Percentiles rank a stretch among this genome's conserved stretches.
Conservation (phyloP, 2,329 filamentous ascomycete genomes). For the Nigrospora sphaerica region DNA sequence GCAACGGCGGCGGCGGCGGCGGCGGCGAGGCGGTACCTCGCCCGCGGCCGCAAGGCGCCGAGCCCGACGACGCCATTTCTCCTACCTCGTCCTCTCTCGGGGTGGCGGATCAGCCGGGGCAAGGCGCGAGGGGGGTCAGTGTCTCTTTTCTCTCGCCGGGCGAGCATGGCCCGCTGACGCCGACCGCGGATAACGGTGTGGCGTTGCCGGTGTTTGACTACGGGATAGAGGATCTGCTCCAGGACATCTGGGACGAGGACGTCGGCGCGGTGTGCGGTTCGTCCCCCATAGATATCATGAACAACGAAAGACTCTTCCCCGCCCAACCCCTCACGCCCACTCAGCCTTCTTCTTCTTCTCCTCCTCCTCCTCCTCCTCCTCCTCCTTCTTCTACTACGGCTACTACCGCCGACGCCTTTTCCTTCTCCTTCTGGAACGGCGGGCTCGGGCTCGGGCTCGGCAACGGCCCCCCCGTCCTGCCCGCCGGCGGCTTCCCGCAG, state of each 20-base stretch:
- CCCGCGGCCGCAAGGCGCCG: not conserved
- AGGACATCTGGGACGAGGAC: conserved; percentile 6
- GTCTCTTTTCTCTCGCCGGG: not conserved
- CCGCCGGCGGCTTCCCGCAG: conserved; percentile 5
- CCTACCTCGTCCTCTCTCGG: too few species aligned
- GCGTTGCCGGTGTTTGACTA: conserved; percentile 6
- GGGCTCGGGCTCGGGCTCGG: not conserved
- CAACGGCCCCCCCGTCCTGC: conserved; percentile 3
- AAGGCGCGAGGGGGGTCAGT: not conserved
- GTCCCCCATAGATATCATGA: not conserved
- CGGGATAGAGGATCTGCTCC: conserved; percentile 6
- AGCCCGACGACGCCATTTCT: not conserved
- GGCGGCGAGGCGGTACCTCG: not conserved
- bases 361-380: not conserved
- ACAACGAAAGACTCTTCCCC: not conserved
- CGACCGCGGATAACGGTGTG: conserved; percentile 3
- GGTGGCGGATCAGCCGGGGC: too few species aligned
- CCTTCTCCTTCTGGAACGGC: not conserved
- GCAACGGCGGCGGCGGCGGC: too few species aligned
- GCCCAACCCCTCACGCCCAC: not conserved
- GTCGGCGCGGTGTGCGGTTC: not conserved
- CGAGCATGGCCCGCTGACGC: not conserved
- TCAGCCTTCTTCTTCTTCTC: not conserved
- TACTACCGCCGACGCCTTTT: not conserved
- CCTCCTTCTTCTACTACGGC: not conserved